Evolutionary conservation across 2,329 filamentous ascomycete genomes (phyloP).

Genomic region (Pseudogymnoascus sp.): DNA sequence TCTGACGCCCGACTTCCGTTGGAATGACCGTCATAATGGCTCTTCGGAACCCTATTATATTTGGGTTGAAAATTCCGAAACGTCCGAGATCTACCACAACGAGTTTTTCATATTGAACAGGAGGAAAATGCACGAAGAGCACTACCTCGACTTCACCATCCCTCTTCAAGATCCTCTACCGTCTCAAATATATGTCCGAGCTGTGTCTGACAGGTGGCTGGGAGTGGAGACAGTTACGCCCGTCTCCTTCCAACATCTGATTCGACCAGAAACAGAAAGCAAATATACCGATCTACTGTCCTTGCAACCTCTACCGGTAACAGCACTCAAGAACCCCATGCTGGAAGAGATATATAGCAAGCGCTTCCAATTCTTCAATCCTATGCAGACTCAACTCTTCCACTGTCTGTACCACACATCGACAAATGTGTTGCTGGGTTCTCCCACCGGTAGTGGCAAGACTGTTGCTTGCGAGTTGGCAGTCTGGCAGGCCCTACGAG

Average conservation of each 20-base stretch:
- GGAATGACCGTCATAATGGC: conserved; percentile 91
- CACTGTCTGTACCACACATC: conserved; percentile 90
- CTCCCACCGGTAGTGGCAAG: conserved; percentile 94
- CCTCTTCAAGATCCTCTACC: conserved; percentile 88
- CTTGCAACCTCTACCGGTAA: conserved; percentile 79
- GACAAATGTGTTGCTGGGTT: conserved; percentile 87
- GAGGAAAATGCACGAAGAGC: conserved; percentile 87
- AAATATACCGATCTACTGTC: conserved; percentile 92
- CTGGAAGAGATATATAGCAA: conserved; percentile 83
- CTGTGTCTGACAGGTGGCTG: conserved; percentile 91
- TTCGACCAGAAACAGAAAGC: conserved; percentile 93
- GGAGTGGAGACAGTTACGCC: conserved; percentile 93
- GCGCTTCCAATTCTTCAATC: conserved; percentile 94
- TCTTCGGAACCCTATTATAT: conserved; percentile 96
- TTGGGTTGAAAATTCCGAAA: conserved; percentile 98
- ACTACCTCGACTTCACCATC: conserved; percentile 96
- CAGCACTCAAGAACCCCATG: conserved; percentile 76
- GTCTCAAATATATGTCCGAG: conserved; percentile 90
- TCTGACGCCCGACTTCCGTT: conserved; percentile 81
- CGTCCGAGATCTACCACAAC: conserved; percentile 93
- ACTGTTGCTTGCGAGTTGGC: conserved; percentile 92
- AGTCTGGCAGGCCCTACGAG: conserved; percentile 99
- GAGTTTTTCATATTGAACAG: conserved; percentile 92
- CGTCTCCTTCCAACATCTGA: conserved; percentile 95
- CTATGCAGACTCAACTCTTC: conserved; percentile 99